Base-by-base conservation (phyloP, 768 basidiomycete genomes). In the Panellus pusillus region DNA sequence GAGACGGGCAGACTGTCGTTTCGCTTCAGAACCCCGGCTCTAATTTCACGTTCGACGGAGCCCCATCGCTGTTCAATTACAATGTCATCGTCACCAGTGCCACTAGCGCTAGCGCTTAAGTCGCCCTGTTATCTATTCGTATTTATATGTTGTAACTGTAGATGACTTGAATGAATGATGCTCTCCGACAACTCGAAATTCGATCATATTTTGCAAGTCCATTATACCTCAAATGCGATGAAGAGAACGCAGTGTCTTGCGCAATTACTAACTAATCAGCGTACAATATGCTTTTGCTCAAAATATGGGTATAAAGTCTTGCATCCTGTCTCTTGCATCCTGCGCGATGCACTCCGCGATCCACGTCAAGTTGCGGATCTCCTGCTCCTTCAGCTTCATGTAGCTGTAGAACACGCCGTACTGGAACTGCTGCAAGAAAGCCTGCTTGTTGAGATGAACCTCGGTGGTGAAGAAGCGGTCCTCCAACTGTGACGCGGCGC, bases 311-410 rank as follows among this genome's bases (percentile, higher is more conserved):
- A 95, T 93, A 73, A 87, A 94, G 72, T 96, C 93, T 67, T 93
- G 86, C 74, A 98, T 93, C 74, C 96, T 84, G 65, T 97, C 92
- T 71, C 87, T 86, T 40, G 94, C 93, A 73, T 96, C 88, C 76
- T 98, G 96, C 9, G 94, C 94, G 63, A 98, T 97, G 71, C 96
- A 98, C 75, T 98, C 96, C 50, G 93, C 93, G 72, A 97, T 94
- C 92, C 91, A 93, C 27, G 89, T 91, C 63, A 94, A 64, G 63
- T 89, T 92, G 58, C 91, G 78, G 57, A 93, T 89, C 73, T 94
- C 91, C 75, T 92, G 89, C 72, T 93, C 91, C 76, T 91, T 92
- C 72, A 93, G 73, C 72, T 91, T 92, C 71, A 97, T 80, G 68
- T 95, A 98, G 66, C 86, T 86, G 68, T 91, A 94, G 68, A 93